Base-by-base conservation (phyloP, 495 filamentous ascomycete genomes). In the Aspergillus leporis region DNA sequence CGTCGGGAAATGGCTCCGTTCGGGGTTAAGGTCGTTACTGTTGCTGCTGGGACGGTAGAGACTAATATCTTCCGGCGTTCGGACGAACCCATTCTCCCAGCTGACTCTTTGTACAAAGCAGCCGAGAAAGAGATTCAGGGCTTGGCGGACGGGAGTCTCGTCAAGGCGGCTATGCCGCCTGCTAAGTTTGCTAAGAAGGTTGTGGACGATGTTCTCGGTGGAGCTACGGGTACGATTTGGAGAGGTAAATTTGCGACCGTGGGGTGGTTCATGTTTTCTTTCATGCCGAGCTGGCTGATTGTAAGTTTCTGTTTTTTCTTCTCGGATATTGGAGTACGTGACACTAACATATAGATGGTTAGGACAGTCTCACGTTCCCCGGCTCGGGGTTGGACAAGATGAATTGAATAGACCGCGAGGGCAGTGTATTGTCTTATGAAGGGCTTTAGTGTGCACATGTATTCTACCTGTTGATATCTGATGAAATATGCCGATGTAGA, bases 1-100 rank as follows among this genome's bases (percentile, higher is more conserved):
- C 77, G 81, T 10, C 59, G 83, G 22, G 83, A 85, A 59, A 71
- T 86, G 31, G 74, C 72, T 48, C 82, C 82, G 0, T 78, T 84
- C 10, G 79, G 74, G 21, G 78, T 85, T 25, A 79, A 78, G 58
- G 84, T 85, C 49, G 74, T 81, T 69, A 76, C 77, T 1, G 72
- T 81, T 62, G 74, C 61, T 43, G 48, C 59, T 14, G 62, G 62
- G 6, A 34, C 53, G 28, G 62, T 64, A 12, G 21, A 31, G 12
- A 53, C 62, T 10, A 57, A 64, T 2, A 61, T 61, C 2, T 58
- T 61, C 32, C 23, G 30, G 5, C 58, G 61, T n/a, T 21, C 31
- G 18, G 48, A 49, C 1, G 23, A 55, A 3, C 30, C 10, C 3
- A 23, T 41, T 5, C 36, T 65, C 14, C 49, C 62, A 0, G 23